Conservation (phyloP, 192 early-diverging fungal species). For the Helicostylum pulchrum region DNA sequence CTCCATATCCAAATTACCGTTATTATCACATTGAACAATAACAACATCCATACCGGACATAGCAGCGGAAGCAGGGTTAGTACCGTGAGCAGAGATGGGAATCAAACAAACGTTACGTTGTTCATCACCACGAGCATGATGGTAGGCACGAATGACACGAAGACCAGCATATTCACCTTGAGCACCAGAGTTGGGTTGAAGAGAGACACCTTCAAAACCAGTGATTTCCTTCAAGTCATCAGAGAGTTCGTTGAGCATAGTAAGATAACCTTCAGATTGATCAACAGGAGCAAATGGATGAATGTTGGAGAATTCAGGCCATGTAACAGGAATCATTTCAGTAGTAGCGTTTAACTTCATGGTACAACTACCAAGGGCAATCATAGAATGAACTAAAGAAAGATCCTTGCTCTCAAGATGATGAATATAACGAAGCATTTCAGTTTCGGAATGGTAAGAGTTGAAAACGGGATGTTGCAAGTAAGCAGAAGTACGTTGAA, state of each 20-base stretch:
- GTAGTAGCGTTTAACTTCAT: slow-evolving; percentile 99
- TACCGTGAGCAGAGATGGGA: slow-evolving; percentile 98
- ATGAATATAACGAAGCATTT: slow-evolving; percentile 96
- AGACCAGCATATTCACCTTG: slow-evolving; percentile 99
- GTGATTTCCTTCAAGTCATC: slow-evolving; percentile 88
- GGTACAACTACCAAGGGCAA: slow-evolving; percentile 97
- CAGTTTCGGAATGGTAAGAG: slow-evolving; percentile 95
- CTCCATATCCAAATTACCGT: slow-evolving; percentile 89
- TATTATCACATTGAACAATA: slow-evolving; percentile 84
- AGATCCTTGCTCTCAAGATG: slow-evolving; percentile 97
- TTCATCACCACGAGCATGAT: slow-evolving; percentile 73
- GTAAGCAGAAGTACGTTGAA: slow-evolving; percentile 73
- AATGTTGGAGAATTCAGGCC: slow-evolving; percentile 93
- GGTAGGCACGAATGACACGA: slow-evolving; percentile 91
- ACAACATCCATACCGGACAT: slow-evolving; percentile 97
- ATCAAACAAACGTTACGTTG: slow-evolving; percentile 94
- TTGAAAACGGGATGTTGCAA: slow-evolving; percentile 94
- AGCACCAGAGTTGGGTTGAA: slow-evolving; percentile 99
- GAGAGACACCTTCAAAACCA: slow-evolving; percentile 87
- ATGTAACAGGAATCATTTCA: slow-evolving; percentile 99
- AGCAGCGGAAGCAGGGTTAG: slow-evolving; percentile 97
- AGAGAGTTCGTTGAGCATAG: slow-evolving; percentile 85
- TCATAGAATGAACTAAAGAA: slow-evolving; percentile 98
- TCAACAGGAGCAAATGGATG: slow-evolving; percentile 96
- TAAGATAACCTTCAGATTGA: slow-evolving; percentile 91